A percentile compares a stretch with the other conserved stretches of the same genome.
phyloP scores from a whole-genome alignment of 2,329 filamentous ascomycete genomes.

The Diplocarpon mali region DNA sequence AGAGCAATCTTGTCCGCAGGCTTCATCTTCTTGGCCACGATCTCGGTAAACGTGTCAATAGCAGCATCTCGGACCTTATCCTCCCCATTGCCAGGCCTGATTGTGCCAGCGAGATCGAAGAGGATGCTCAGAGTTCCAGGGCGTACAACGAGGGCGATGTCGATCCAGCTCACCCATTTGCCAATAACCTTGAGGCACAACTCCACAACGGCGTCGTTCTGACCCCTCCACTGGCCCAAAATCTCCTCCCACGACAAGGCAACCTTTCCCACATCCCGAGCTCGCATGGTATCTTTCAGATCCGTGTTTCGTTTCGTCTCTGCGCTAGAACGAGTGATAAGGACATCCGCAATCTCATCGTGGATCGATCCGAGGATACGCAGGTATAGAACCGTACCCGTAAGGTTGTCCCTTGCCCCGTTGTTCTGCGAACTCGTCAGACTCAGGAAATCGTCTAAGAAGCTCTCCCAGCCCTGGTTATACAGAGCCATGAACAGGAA shows the following conservation, averaged over 20 bases:
- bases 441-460: constrained; percentile 80
- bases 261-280: constrained; percentile 80
- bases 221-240: constrained; percentile 56
- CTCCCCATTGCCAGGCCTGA: constrained; percentile 46
- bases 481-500: constrained; percentile 87
- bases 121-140: constrained; percentile 75
- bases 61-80: constrained; percentile 83
- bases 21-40: constrained; percentile 97
- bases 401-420: constrained; percentile 53
- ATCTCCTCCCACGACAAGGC: constrained; percentile 87
- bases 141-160: constrained; percentile 88
- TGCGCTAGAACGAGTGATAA: constrained; percentile 64
- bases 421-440: constrained; percentile 56
- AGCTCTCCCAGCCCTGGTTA: constrained; percentile 72
- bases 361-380: constrained; percentile 83
- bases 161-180: constrained; percentile 98
- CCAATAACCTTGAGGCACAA: constrained; percentile 85
- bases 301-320: constrained; percentile 80
- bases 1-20: constrained; percentile 86
- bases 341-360: constrained; percentile 91
- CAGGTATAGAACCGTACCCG: constrained; percentile 77
- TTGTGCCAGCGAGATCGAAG: constrained; percentile 76
- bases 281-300: constrained; percentile 81
- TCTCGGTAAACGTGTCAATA: constrained; percentile 90
- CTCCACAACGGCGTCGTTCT: constrained; percentile 65